phyloP scores from a whole-genome alignment of 2,329 filamentous ascomycete species.

The Fusarium concolor region DNA sequence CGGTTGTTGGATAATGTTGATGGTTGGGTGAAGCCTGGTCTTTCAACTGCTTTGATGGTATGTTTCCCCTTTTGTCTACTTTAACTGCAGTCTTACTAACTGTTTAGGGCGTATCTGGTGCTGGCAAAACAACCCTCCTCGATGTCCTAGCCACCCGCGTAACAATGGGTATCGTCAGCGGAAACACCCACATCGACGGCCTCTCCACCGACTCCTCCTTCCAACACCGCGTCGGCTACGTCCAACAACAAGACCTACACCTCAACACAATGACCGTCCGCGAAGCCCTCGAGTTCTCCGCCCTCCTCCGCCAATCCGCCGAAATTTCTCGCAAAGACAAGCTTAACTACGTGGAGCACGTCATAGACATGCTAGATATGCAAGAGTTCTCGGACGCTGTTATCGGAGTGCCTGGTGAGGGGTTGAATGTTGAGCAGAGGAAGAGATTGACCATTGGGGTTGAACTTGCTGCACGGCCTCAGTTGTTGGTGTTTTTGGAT shows the following conservation, averaged over 20 bases:
- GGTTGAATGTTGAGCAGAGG: slow-evolving; percentile 57
- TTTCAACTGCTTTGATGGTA: slow-evolving; percentile 67
- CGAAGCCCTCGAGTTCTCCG: slow-evolving; percentile 66
- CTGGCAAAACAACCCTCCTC: slow-evolving; percentile 80
- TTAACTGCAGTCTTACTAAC: neutral
- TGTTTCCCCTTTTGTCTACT: rapidly evolving
- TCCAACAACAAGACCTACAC: slow-evolving; percentile 79
- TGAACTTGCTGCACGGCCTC: slow-evolving; percentile 78
- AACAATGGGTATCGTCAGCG: slow-evolving; percentile 78
- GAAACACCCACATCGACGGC: slow-evolving; percentile 78
- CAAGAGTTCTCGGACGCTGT: slow-evolving; percentile 77
- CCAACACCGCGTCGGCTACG: slow-evolving; percentile 77
- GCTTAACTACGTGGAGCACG: slow-evolving; percentile 47
- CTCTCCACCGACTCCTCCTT: slow-evolving; percentile 69
- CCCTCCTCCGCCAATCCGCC: slow-evolving; percentile 73
- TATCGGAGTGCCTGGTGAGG: slow-evolving; percentile 64
- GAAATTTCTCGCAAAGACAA: slow-evolving; percentile 56
- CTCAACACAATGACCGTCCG: slow-evolving; percentile 74
- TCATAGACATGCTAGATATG: slow-evolving; percentile 52
- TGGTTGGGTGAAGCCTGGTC: slow-evolving; percentile 82
- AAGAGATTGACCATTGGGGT: slow-evolving; percentile 79
- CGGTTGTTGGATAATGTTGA: slow-evolving; percentile 78
- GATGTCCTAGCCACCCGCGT: slow-evolving; percentile 79
- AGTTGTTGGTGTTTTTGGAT: slow-evolving; percentile 79
- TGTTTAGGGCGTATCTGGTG: slow-evolving; percentile 71